These are phyloP conservation scores for Metschnikowia baotianmanensis DNA, from an alignment of 805 yeast species.

Conservation along the genomic window DNA sequence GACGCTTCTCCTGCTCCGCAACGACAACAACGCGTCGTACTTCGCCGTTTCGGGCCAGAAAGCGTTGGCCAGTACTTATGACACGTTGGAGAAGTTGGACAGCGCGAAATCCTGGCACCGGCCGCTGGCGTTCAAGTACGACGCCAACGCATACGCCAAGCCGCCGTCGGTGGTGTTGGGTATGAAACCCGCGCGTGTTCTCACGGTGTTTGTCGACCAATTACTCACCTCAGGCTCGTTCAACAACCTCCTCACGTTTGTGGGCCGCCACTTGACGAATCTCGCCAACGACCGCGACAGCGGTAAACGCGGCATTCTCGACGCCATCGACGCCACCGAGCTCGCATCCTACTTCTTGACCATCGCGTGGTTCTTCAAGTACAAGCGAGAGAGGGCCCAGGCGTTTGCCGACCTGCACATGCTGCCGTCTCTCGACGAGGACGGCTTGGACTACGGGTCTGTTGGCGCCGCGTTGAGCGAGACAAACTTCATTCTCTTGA, in stretches of 20 bases:
- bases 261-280: slow-evolving; percentile 35
- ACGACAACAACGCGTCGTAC: slow-evolving; percentile 52
- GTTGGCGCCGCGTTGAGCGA: slow-evolving; percentile 60
- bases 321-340: slow-evolving; percentile 33
- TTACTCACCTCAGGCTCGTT: slow-evolving; percentile 71
- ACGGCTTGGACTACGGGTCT: slow-evolving; percentile 37
- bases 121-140: slow-evolving; percentile 36
- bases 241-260: slow-evolving; percentile 57
- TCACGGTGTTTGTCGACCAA: slow-evolving; percentile 47
- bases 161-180: slow-evolving; percentile 28
- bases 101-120: slow-evolving; percentile 63
- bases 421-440: slow-evolving; percentile 24
- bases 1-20: slow-evolving; percentile 70
- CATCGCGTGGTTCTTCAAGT: slow-evolving; percentile 73
- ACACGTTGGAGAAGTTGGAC: slow-evolving; percentile 65
- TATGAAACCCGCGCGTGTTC: slow-evolving; percentile 30
- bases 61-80: slow-evolving; percentile 48
- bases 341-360: slow-evolving; percentile 52
- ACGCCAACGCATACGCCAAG: slow-evolving; percentile 36
- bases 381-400: slow-evolving; percentile 43
- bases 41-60: slow-evolving; percentile 72
- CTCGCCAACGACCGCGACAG: slow-evolving; percentile 15
- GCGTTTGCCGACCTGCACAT: slow-evolving; percentile 4
- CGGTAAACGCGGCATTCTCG: slow-evolving; percentile 27
- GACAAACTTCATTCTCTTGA: slow-evolving; percentile 54